These are phyloP conservation scores for Castanea sativa DNA, from an alignment of 306 rosid species.

Conservation along the genomic window DNA sequence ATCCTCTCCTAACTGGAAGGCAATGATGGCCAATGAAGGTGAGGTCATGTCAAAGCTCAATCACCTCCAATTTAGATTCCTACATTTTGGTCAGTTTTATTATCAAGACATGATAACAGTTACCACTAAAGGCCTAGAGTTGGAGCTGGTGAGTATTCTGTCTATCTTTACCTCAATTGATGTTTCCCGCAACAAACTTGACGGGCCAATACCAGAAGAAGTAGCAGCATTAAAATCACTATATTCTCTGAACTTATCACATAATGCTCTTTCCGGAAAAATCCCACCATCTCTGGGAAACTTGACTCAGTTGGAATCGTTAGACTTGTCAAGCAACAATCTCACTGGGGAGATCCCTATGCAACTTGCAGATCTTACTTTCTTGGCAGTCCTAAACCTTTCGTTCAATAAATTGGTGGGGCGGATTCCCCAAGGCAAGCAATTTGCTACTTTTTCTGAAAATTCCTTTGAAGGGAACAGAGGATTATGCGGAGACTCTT, in stretches of 20 bases:
- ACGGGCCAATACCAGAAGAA: constrained; percentile 24
- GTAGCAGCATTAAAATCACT: constrained; percentile 20
- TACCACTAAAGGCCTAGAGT: constrained; percentile 26
- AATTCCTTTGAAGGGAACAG: not conserved
- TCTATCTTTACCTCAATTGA: constrained; percentile 38
- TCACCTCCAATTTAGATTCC: constrained; percentile 13
- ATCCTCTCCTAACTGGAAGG: not conserved
- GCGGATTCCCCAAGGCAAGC: not conserved
- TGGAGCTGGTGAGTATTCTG: constrained; percentile 22
- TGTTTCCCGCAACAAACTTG: constrained; percentile 20
- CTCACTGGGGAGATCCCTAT: constrained; percentile 18
- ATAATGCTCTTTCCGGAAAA: constrained; percentile 10
- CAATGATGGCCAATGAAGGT: constrained; percentile 15
- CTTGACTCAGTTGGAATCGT: constrained; percentile 28
- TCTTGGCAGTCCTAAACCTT: constrained; percentile 28
- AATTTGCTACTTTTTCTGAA: constrained; percentile 8
- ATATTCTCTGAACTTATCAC: constrained; percentile 34
- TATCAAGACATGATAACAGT: constrained; percentile 36
- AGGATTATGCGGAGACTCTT: constrained; percentile 33
- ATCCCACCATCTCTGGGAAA: constrained; percentile 31
- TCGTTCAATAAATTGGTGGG: constrained; percentile 27
- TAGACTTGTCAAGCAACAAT: constrained; percentile 38
- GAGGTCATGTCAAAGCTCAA: not conserved
- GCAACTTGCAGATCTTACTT: not conserved
- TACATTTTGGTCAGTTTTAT: not conserved